Conservation (phyloP, 306 rosid species). For the Potentilla sterilis region DNA sequence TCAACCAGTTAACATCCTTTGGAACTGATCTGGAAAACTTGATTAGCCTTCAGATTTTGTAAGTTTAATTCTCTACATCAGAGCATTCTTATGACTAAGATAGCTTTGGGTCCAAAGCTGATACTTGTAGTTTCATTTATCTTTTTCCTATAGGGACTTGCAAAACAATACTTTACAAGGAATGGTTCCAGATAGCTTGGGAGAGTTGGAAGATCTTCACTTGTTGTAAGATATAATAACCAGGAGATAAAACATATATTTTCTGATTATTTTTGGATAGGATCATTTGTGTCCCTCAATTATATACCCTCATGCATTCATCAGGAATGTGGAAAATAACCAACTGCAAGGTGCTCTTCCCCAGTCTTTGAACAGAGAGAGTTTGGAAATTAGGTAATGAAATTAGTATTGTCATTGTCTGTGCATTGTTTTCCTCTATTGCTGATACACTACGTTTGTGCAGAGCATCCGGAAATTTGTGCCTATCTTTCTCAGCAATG, state of each 20-base stretch:
- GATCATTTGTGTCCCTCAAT: slow-evolving; percentile 6
- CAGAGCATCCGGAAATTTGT: slow-evolving; percentile 78
- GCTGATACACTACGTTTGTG: slow-evolving; percentile 27
- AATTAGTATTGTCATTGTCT: background rate
- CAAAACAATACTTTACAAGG: slow-evolving; percentile 70
- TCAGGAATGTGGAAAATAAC: slow-evolving; percentile 83
- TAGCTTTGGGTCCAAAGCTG: background rate
- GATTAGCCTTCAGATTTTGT: slow-evolving; percentile 72
- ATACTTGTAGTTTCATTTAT: slow-evolving; percentile 16
- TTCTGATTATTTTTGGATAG: background rate
- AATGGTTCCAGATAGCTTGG: slow-evolving; percentile 77
- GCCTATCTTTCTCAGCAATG: slow-evolving; percentile 70
- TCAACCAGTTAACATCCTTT: slow-evolving; percentile 67
- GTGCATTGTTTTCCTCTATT: slow-evolving; percentile 2
- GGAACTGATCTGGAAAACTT: slow-evolving; percentile 68
- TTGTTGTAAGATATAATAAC: slow-evolving; percentile 43
- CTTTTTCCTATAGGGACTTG: slow-evolving; percentile 57
- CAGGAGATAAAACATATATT: slow-evolving; percentile 1
- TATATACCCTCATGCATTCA: slow-evolving; percentile 19
- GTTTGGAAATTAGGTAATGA: slow-evolving; percentile 67
- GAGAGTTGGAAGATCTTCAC: slow-evolving; percentile 77
- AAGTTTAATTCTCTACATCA: slow-evolving; percentile 30
- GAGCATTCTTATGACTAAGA: background rate
- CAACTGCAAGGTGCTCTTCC: slow-evolving; percentile 80
- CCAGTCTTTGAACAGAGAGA: slow-evolving; percentile 64